Conservation (phyloP, 768 basidiomycete genomes). For the Sporobolomyces roseus region DNA sequence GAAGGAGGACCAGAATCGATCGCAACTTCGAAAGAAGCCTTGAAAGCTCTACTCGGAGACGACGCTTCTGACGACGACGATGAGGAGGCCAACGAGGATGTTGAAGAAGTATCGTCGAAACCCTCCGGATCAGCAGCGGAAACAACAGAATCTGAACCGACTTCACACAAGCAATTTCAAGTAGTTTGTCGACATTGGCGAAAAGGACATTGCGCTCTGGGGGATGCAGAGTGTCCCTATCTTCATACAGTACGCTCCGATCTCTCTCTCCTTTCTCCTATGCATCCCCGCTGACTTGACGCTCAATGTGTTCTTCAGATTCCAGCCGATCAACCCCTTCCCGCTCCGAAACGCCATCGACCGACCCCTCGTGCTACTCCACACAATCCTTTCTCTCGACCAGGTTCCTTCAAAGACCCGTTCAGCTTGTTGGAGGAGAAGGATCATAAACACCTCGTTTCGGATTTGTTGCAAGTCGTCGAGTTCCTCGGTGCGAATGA, state of each 20-base stretch:
- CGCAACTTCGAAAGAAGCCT: slow-evolving; percentile 1
- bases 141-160: not conserved
- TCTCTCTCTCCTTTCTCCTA: not conserved
- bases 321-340: slow-evolving; percentile 9
- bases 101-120: slow-evolving; percentile 1
- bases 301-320: slow-evolving; percentile 6
- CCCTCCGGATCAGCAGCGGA: not conserved
- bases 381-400: slow-evolving; percentile 38
- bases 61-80: not conserved
- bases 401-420: slow-evolving; percentile 30
- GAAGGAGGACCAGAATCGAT: slow-evolving; percentile 20
- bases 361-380: slow-evolving; percentile 23
- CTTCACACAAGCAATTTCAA: slow-evolving; percentile 16
- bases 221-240: slow-evolving; percentile 30
- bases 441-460: slow-evolving; percentile 26
- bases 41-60: not conserved
- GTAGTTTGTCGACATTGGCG: slow-evolving; percentile 37
- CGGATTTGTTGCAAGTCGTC: slow-evolving; percentile 33
- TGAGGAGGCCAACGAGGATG: not conserved
- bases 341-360: slow-evolving; percentile 30
- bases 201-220: slow-evolving; percentile 24
- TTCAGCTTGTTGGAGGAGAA: slow-evolving; percentile 36
- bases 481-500: slow-evolving; percentile 35
- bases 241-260: slow-evolving; percentile 29
- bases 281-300: not conserved